Evolutionary conservation across 495 filamentous ascomycete species (phyloP), one percentile per base, ranked within the genome.

Genomic region (Jackrogersella multiformis): DNA sequence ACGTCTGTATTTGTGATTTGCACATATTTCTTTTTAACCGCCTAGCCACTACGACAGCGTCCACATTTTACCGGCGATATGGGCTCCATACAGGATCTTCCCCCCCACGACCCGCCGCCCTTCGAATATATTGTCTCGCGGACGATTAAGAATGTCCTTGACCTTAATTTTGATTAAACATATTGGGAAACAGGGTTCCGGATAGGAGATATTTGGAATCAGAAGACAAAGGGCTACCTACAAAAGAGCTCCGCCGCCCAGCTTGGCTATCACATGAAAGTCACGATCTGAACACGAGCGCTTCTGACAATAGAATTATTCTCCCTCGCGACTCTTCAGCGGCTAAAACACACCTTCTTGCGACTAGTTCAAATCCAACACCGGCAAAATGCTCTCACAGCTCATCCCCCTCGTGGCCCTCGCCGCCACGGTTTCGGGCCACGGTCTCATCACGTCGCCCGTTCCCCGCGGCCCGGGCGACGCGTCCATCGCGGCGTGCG

Each of bases 401-500:
- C 48, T 77, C 32, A 16, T 75, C 57, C 21, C 74, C 63, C 70
- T 88, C 39, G 80, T 82, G 53, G 76, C 78, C 68, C 72, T 88
- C n/a, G 72, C 81, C 64, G 71, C 82, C 63, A 76, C 84, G 61
- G 86, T 79, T 66, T 77, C 83, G 23, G 84, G 80, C 59, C 89
- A 92, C 79, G 89, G 89, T 57, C 85, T 87, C 66, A 84, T 91
- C 67, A 78, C 79, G 45, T 78, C 74, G 49, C 90, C 89, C 0
- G 75, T 79, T 0, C 79, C 85, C 48, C 88, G 90, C 62, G 76
- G 80, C 57, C 87, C 88, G 5, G 89, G 90, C 28, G 52, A 79
- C 28, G 85, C 87, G 46, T 88, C 88, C 66, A 65, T 78, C 21
- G 76, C 84, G 1, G 85, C 83, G 26, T 92, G 90, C 73, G 89